Conservation (phyloP, 2,329 filamentous ascomycete genomes). For the Apiospora phragmitis region DNA sequence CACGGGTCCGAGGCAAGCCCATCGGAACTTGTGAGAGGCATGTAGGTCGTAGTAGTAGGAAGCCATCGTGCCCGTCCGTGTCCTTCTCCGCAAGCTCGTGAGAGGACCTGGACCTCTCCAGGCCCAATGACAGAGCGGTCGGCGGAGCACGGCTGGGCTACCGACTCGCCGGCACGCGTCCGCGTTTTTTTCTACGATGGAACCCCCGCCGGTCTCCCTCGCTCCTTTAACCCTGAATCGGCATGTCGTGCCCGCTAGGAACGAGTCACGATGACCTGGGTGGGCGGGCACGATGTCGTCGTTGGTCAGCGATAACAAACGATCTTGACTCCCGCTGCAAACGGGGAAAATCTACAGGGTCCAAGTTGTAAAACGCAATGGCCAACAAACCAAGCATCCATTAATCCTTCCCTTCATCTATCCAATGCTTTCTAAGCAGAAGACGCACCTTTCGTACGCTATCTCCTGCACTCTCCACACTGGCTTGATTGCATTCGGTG, state of each 20-base stretch:
- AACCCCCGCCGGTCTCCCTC: background rate
- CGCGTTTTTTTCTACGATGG: background rate
- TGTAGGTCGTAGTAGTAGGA: background rate
- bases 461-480: background rate
- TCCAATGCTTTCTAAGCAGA: background rate
- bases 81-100: conserved; percentile 8
- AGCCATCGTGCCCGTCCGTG: background rate
- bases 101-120: background rate
- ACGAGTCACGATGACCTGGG: conserved; percentile 5
- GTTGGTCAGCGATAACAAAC: background rate
- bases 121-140: background rate
- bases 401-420: background rate
- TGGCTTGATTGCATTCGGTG: conserved; percentile 1
- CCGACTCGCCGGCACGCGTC: conserved; percentile 7
- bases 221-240: background rate
- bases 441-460: background rate
- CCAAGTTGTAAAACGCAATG: conserved; percentile 2
- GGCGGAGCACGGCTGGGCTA: conserved; percentile 6
- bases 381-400: background rate
- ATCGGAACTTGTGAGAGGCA: background rate
- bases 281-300: background rate
- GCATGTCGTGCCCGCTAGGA: background rate
- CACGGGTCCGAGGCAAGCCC: background rate
- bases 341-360: conserved; percentile 6
- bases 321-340: conserved; percentile 1